Evolutionary conservation across 1,139 yeast species (phyloP), one percentile per base, ranked within the genome.

Genomic region (Candida pseudocylindracea): DNA sequence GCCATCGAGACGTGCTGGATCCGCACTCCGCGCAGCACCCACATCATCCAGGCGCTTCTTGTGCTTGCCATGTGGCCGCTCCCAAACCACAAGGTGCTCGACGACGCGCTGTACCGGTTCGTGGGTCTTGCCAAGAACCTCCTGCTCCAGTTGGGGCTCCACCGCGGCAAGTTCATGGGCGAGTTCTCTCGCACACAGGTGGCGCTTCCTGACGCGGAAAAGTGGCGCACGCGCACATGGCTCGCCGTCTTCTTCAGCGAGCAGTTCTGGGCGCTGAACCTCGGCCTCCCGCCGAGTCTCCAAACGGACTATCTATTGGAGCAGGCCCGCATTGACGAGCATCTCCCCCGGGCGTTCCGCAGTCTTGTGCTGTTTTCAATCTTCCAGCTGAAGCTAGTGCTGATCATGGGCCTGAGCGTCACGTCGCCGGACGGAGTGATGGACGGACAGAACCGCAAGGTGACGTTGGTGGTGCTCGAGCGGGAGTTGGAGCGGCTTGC

Each of bases 201-300:
- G 4, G 67, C 80, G 30, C 59, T 83, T 46, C 91, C 92, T 0
- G 83, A 83, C 50, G 88, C 94, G 4, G 94, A 81, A 42, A 73
- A 73, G 47, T 85, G 95, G 95, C 63, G 96, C 49, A 81, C 95
- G 1, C 60, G 94, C 41, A 71, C 93, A 1, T 85, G 95, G 95
- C 55, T 81, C 28, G 83, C 91, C 0, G 74, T 80, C 3, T 85
- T 79, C 49, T 76, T 83, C 45, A 65, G 80, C 36, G 94, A 83
- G 46, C 92, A 81, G 42, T 78, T 83, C 45, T 80, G 93, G 92
- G 75, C 92, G 10, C 78, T 92, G 11, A 70, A 73, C 30, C 54
- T 83, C 35, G 95, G 95, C 1, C 56, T 85, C 33, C 95, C 95
- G 1, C 88, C 94, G 1, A 72, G 81, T 9, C 67, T 80, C 39